Evolutionary conservation across 805 yeast species (phyloP), one percentile per base, ranked within the genome.

Genomic region (Hyphopichia homilentoma): DNA sequence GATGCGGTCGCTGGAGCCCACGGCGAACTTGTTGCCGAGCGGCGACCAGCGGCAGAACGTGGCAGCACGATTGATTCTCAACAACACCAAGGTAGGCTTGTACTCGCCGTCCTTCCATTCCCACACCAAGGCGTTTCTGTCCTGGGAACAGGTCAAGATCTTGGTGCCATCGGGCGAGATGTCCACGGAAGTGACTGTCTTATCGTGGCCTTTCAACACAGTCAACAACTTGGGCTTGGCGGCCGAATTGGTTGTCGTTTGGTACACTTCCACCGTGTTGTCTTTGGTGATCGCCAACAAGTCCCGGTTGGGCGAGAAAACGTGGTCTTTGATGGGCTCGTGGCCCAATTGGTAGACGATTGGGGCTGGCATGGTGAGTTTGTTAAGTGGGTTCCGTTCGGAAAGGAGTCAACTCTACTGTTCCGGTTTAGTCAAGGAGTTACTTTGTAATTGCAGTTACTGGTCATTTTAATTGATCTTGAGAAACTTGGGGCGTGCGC

Each of bases 61-160:
- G 5, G 98, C 98, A 17, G 97, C 96, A 39, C 97, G 75, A 59
- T 83, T 86, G 64, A 93, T 87, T 56, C 98, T 78, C 55, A 94
- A 73, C 35, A 94, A 71, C 17, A 93, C 99, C 51, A 93, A 70
- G 4, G 97, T 88, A 32, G 96, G 96, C 66, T 83, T 87, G 50
- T 68, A 76, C 29, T 61, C 61, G 17, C 77, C 75, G 50, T 77
- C 77, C 21, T 75, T 59, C 33, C 42, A 50, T 43, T 85, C 89
- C 97, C 97, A 93, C 12, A 93, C 99, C 45, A 89, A 75, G 9
- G 97, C 97, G 49, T 93, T 93, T 61, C 99, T 76, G 61, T 93
- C 99, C 64, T 93, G 97, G 7, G 97, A 88, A 56, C 97, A 88
- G 20, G 97, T 93, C 50, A 93, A 93, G 46, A 93, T 87, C 56